Percentiles rank a stretch among this genome's conserved stretches.
phyloP scores from a whole-genome alignment of 257 asterid genomes.

The Nicotiana tomentosiformis region DNA sequence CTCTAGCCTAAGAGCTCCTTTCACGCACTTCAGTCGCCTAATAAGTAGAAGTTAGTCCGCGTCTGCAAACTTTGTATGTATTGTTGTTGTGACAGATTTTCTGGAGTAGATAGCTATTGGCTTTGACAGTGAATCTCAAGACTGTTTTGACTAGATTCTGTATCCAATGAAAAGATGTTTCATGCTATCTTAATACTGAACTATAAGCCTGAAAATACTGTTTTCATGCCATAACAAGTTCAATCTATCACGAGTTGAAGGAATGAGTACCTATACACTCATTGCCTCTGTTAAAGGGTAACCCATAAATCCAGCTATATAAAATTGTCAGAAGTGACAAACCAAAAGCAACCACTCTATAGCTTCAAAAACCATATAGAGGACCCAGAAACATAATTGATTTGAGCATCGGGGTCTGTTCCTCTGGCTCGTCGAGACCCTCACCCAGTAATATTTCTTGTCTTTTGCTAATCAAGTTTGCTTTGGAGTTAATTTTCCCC shows the following conservation, averaged over 20 bases:
- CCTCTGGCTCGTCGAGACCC: neutral
- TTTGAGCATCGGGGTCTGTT: neutral
- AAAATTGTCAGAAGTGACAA: neutral
- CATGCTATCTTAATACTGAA: neutral
- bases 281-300: neutral
- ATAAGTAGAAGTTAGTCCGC: neutral
- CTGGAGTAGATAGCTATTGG: neutral
- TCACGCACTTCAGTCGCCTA: neutral
- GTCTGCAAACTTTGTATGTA: neutral
- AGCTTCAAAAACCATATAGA: neutral
- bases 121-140: neutral
- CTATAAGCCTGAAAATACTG: neutral
- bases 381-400: neutral
- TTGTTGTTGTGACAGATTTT: neutral
- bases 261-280: neutral
- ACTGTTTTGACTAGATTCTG: neutral
- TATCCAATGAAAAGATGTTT: neutral
- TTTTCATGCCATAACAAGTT: neutral
- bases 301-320: neutral
- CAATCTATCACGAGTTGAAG: neutral
- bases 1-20: neutral
- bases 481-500: neutral
- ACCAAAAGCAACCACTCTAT: neutral
- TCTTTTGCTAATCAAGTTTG: neutral
- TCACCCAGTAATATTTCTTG: neutral